phyloP scores from a whole-genome alignment of 495 filamentous ascomycete genomes.

The Cairneyella variabilis region DNA sequence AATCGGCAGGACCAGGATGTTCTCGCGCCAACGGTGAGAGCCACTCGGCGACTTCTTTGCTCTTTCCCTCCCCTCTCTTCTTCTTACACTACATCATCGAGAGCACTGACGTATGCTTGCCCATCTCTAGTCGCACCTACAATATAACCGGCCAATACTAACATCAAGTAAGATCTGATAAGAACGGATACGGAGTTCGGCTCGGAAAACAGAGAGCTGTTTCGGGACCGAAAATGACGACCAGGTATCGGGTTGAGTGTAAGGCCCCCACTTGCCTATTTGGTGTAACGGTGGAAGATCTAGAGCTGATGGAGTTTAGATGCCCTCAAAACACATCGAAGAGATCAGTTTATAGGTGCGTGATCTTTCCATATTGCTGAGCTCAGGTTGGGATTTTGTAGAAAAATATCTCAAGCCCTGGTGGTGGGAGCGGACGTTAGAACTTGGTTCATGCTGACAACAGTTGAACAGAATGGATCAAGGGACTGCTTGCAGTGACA shows the following conservation, averaged over 20 bases:
- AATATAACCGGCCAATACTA: too few species aligned
- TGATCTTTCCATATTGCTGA: not conserved
- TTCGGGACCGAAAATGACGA: conserved; percentile 89
- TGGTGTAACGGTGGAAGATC: conserved; percentile 7
- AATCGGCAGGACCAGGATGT: too few species aligned
- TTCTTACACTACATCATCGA: too few species aligned
- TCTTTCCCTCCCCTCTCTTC: too few species aligned
- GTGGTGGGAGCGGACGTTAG: not conserved
- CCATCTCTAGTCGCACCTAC: too few species aligned
- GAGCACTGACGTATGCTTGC: too few species aligned
- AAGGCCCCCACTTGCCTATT: conserved; percentile 22
- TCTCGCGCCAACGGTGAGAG: too few species aligned
- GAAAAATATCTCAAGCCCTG: not conserved
- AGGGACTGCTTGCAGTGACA: conserved; percentile 89
- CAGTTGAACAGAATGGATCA: conserved; percentile 50
- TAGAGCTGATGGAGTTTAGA: conserved; percentile 46
- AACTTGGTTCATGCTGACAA: conserved; percentile 5
- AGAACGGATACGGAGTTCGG: not conserved
- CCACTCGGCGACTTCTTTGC: too few species aligned
- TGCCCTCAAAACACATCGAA: conserved; percentile 82
- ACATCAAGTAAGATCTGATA: too few species aligned
- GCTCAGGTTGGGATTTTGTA: not conserved
- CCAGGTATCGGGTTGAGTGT: conserved; percentile 90
- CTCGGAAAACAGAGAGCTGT: too few species aligned
- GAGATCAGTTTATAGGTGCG: conserved; percentile 78